Percentiles rank a stretch among this genome's conserved stretches.
Evolutionary conservation across 2,329 filamentous ascomycete genomes (phyloP).

Genomic region (Erysiphe pulchra): DNA sequence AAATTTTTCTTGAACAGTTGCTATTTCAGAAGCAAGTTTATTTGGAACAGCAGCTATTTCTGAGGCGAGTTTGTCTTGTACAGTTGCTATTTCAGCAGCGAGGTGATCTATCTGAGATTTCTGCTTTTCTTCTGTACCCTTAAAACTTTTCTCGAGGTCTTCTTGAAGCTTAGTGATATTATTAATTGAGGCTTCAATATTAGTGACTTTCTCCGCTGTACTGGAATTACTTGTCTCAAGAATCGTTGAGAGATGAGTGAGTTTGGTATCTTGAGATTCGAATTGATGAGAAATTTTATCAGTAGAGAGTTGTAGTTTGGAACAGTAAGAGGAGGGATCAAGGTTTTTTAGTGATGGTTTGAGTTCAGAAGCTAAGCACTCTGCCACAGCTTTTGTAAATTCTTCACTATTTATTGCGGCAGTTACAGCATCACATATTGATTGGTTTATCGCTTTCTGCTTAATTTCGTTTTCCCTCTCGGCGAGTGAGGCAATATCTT

Average conservation of each 20-base stretch:
- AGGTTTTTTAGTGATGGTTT: constrained; percentile 9
- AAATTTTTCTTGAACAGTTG: background rate
- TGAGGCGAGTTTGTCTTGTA: background rate
- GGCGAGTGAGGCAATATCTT: background rate
- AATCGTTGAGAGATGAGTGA: constrained; percentile 6
- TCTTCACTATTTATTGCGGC: constrained; percentile 7
- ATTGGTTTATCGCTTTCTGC: constrained; percentile 6
- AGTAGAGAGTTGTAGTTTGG: constrained; percentile 7
- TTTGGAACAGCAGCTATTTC: background rate
- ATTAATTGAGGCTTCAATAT: constrained; percentile 9
- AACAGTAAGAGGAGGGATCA: constrained; percentile 8
- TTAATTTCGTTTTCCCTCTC: constrained; percentile 7
- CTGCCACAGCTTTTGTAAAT: constrained; percentile 11
- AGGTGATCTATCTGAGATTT: constrained; percentile 2
- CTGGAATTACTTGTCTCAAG: constrained; percentile 5
- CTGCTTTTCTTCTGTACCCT: constrained; percentile 4
- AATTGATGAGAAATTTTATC: constrained; percentile 7
- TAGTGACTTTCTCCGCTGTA: constrained; percentile 7
- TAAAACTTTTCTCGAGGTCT: constrained; percentile 8
- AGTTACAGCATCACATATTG: constrained; percentile 7
- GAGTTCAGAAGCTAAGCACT: constrained; percentile 9
- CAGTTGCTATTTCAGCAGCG: constrained; percentile 3
- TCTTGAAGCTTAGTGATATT: constrained; percentile 8
- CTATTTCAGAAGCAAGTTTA: no score
- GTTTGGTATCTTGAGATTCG: constrained; percentile 6